Evolutionary conservation across 257 asterid species (phyloP).

Genomic region (Fraxinus cuspidata): DNA sequence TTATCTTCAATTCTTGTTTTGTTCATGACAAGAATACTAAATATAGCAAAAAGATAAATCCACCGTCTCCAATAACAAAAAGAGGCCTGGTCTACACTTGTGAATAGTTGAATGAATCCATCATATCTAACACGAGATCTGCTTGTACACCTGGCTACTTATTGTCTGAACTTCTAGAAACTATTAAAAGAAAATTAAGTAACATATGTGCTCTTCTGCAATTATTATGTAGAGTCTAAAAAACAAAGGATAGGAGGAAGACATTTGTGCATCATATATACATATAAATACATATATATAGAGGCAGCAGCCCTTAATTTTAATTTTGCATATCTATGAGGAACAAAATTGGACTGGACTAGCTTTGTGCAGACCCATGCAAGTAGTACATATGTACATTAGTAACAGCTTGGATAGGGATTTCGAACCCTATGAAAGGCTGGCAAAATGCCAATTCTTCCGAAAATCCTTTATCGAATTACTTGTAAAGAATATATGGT

Average conservation of each 20-base stretch:
- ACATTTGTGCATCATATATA: neutral
- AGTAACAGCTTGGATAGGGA: neutral
- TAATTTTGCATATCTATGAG: neutral
- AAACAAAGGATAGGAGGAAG: neutral
- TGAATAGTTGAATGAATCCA: neutral
- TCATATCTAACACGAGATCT: neutral
- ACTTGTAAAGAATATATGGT: conserved; percentile 13
- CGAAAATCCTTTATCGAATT: neutral
- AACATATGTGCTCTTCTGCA: neutral
- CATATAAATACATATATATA: neutral
- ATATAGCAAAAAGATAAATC: neutral
- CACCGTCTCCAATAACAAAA: neutral
- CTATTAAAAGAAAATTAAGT: neutral
- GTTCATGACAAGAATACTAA: neutral
- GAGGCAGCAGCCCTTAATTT: neutral
- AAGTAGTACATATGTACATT: conserved; percentile 3
- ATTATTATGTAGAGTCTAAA: neutral
- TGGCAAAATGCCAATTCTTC: neutral
- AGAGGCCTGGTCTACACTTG: neutral
- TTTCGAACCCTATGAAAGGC: neutral
- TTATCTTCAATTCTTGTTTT: neutral
- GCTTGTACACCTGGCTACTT: neutral
- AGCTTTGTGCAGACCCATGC: neutral
- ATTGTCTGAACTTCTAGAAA: neutral
- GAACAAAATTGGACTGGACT: conserved; percentile 12